Evolutionary conservation across 2,329 filamentous ascomycete species (phyloP).

Genomic region (Lecanosticta acicola): DNA sequence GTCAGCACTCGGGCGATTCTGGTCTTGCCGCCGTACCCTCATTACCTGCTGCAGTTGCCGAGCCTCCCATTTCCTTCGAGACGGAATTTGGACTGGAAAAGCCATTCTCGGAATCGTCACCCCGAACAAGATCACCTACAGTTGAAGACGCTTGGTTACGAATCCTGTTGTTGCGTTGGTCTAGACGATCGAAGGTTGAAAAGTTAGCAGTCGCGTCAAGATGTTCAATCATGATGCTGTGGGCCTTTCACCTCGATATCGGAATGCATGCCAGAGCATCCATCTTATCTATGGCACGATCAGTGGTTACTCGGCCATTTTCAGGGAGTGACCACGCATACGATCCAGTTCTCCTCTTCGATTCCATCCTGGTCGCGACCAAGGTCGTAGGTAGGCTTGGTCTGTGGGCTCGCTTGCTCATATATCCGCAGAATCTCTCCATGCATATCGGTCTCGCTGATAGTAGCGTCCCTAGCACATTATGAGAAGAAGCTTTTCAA

Average conservation of each 20-base stretch:
- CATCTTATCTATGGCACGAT: conserved; percentile 34
- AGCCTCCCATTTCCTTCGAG: not conserved
- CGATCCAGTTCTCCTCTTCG: conserved; percentile 45
- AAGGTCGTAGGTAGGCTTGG: conserved; percentile 38
- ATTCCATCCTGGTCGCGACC: conserved; percentile 37
- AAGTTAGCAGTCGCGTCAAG: too few species aligned
- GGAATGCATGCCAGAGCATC: conserved; percentile 48
- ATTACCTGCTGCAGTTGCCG: not conserved
- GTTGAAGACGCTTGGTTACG: not conserved
- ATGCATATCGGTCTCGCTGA: conserved; percentile 45
- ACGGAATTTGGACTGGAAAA: not conserved
- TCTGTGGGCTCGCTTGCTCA: conserved; percentile 33
- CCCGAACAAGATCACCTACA: not conserved
- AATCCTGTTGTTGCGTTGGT: conserved; percentile 13
- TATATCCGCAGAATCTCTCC: conserved; percentile 40
- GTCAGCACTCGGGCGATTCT: not conserved
- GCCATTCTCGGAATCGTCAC: not conserved
- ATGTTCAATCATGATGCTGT: too few species aligned
- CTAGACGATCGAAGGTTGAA: too few species aligned
- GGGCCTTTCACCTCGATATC: too few species aligned
- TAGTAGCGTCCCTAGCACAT: conserved; percentile 36
- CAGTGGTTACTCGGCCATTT: not conserved
- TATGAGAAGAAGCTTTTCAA: not conserved
- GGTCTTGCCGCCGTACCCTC: not conserved
- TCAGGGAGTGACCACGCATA: not conserved